Percentiles rank a stretch among this genome's conserved stretches.
Evolutionary conservation across 1,284 basidiomycete species (phyloP).

Genomic region (Rhodotorula sp.): DNA sequence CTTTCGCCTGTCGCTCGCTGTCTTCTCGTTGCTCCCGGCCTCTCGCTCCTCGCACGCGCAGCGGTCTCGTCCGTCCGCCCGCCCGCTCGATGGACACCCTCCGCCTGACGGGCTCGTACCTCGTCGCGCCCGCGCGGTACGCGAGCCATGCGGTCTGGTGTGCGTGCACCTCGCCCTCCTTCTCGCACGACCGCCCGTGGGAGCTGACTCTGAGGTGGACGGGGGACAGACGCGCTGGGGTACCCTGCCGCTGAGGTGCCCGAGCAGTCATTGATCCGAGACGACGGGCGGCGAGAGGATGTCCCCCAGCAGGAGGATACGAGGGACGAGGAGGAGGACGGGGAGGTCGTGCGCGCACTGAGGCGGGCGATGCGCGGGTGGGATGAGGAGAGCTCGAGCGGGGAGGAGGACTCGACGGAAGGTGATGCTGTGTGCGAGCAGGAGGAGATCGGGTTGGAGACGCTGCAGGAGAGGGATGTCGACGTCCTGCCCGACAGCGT

Average conservation of each 20-base stretch:
- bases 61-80: no score
- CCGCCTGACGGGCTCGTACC: constrained; percentile 5
- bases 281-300: no score
- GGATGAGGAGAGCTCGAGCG: background rate
- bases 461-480: no score
- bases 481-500: background rate
- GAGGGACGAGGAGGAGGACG: background rate
- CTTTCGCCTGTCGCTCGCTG: background rate
- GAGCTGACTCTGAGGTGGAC: background rate
- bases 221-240: constrained; percentile 1
- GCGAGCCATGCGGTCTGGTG: constrained; percentile 1
- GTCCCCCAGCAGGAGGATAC: no score
- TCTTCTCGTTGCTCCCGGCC: background rate
- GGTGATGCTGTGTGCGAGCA: background rate
- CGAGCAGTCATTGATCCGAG: background rate
- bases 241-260: background rate
- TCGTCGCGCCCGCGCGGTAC: constrained; percentile 9
- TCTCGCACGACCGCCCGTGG: background rate
- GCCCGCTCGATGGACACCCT: background rate
- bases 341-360: background rate
- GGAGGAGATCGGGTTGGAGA: background rate
- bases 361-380: background rate
- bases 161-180: background rate
- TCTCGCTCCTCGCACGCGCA: background rate
- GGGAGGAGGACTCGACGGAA: background rate